phyloP scores from a whole-genome alignment of 2,329 filamentous ascomycete genomes.

The Capronia americana region DNA sequence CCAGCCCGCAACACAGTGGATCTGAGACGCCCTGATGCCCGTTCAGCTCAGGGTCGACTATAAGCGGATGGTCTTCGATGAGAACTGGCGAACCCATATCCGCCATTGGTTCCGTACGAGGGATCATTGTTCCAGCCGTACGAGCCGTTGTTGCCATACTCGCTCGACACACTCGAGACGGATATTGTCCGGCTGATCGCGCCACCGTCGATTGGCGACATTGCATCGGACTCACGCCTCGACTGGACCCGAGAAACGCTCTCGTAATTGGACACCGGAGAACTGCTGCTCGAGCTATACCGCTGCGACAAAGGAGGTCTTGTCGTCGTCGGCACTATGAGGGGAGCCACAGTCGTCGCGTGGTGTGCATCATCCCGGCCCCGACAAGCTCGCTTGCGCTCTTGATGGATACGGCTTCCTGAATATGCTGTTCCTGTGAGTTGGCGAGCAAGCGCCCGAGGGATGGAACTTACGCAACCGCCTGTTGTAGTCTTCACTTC shows the following conservation, averaged over 20 bases:
- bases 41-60: not conserved
- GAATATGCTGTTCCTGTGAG: slow-evolving; percentile 22
- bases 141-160: slow-evolving; percentile 28
- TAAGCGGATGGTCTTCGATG: slow-evolving; percentile 12
- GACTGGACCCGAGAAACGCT: slow-evolving; percentile 21
- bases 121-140: slow-evolving; percentile 19
- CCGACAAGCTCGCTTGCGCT: slow-evolving; percentile 22
- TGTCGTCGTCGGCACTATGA: slow-evolving; percentile 12
- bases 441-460: not conserved
- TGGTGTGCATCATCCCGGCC: slow-evolving; percentile 12
- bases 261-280: slow-evolving; percentile 22
- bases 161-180: slow-evolving; percentile 23
- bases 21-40: not conserved
- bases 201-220: slow-evolving; percentile 18
- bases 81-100: slow-evolving; percentile 4
- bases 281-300: slow-evolving; percentile 26
- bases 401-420: slow-evolving; percentile 22
- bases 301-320: slow-evolving; percentile 22
- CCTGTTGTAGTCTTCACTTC: slow-evolving; percentile 22
- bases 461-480: slow-evolving; percentile 18
- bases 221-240: slow-evolving; percentile 29
- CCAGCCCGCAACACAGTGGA: not conserved
- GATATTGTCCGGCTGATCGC: slow-evolving; percentile 27
- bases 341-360: slow-evolving; percentile 5
- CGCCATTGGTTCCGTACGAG: slow-evolving; percentile 3